A percentile compares a stretch with the other conserved stretches of the same genome.
Evolutionary conservation across 2,329 filamentous ascomycete genomes (phyloP).

Genomic region (Beauveria sp.): DNA sequence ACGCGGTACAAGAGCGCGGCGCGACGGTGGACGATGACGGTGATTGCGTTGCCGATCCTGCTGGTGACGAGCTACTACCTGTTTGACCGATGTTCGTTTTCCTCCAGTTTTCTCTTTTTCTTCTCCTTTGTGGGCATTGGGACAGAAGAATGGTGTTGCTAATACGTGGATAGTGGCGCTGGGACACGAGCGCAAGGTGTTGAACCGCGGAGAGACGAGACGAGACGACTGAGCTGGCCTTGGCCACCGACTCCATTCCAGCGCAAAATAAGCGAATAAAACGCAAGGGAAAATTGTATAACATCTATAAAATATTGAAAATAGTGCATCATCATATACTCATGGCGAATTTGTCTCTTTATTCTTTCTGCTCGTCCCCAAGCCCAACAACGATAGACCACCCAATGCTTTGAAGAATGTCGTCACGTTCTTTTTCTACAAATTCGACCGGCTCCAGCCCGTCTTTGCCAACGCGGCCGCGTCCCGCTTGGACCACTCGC

Average conservation of each 20-base stretch:
- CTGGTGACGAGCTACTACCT: constrained; percentile 48
- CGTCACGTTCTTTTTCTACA: constrained; percentile 17
- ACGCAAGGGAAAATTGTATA: not conserved
- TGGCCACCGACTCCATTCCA: not conserved
- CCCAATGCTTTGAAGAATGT: too few relatives aligned
- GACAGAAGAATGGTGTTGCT: too few relatives aligned
- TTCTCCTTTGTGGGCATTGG: not conserved
- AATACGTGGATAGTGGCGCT: constrained; percentile 20
- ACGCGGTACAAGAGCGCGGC: constrained; percentile 36
- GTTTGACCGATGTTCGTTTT: constrained; percentile 40
- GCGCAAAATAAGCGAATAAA: not conserved
- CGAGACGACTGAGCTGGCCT: not conserved
- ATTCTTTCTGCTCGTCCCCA: too few relatives aligned
- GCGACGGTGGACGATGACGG: constrained; percentile 37
- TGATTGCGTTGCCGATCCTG: constrained; percentile 47
- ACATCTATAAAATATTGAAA: not conserved
- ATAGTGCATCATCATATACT: not conserved
- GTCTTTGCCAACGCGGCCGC: constrained; percentile 24
- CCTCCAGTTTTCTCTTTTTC: not conserved
- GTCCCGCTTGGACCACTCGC: constrained; percentile 50
- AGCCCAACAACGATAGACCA: too few relatives aligned
- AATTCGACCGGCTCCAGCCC: constrained; percentile 19
- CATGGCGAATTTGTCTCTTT: not conserved
- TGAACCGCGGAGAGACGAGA: constrained; percentile 8
- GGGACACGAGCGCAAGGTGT: constrained; percentile 23